phyloP scores from a whole-genome alignment of 495 filamentous ascomycete genomes.

The Pyrenopolyporus hunteri region DNA sequence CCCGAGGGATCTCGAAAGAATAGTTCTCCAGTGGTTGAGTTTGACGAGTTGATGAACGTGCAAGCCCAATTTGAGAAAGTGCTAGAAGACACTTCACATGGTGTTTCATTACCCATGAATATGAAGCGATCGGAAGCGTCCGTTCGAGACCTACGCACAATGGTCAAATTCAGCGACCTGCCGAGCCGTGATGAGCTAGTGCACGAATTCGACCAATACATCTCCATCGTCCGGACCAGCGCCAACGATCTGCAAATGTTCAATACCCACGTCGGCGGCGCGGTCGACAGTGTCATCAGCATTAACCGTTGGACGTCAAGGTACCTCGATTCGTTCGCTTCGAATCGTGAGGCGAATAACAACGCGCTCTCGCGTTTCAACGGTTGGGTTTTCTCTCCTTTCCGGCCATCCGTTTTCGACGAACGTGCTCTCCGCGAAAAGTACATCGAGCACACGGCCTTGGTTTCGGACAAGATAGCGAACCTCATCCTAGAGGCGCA shows the following conservation, averaged over 20 bases:
- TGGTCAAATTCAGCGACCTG: constrained; percentile 58
- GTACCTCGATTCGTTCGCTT: constrained; percentile 64
- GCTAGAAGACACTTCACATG: constrained; percentile 62
- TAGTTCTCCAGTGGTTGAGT: constrained; percentile 55
- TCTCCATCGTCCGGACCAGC: constrained; percentile 62
- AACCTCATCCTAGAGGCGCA: constrained; percentile 70
- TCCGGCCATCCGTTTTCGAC: constrained; percentile 60
- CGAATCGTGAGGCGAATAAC: constrained; percentile 45
- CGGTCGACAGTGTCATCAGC: constrained; percentile 71
- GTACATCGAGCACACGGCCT: constrained; percentile 68
- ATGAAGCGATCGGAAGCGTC: constrained; percentile 75
- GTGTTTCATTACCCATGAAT: constrained; percentile 66
- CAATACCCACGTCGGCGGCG: constrained; percentile 69
- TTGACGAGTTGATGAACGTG: constrained; percentile 68
- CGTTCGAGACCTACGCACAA: constrained; percentile 73
- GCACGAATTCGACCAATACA: constrained; percentile 70
- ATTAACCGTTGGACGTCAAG: constrained; percentile 66
- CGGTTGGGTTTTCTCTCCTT: constrained; percentile 58
- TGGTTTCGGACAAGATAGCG: constrained; percentile 69
- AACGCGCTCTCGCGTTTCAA: constrained; percentile 40
- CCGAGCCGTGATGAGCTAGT: constrained; percentile 63
- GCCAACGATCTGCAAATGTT: constrained; percentile 67
- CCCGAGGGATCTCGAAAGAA: constrained; percentile 5
- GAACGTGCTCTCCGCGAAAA: constrained; percentile 60
- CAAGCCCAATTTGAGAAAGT: constrained; percentile 71